A percentile compares a stretch with the other conserved stretches of the same genome.
Conservation (phyloP, 331 rosid species). For the Ulmus americana region DNA sequence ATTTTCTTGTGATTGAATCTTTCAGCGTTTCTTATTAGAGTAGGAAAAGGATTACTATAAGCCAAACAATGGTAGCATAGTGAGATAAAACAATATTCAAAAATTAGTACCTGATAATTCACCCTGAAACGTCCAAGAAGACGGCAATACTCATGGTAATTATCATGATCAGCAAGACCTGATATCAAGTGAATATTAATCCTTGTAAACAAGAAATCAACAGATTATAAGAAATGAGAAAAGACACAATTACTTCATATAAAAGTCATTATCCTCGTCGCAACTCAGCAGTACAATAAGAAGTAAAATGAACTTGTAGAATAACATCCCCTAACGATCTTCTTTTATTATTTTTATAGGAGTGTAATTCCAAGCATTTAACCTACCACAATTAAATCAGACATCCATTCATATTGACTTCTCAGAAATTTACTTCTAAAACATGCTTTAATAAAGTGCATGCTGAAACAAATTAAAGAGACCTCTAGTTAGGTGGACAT, state of each 20-base stretch:
- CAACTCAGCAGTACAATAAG: not conserved
- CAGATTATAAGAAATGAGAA: not conserved
- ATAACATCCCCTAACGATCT: not conserved
- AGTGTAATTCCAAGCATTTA: not conserved
- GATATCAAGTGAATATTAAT: constrained; percentile 28
- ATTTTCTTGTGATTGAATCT: no score
- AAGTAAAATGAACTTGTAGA: not conserved
- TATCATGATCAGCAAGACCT: constrained; percentile 97
- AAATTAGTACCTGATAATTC: constrained; percentile 74
- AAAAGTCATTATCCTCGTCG: no score
- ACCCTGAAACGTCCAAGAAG: constrained; percentile 97
- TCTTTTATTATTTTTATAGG: not conserved
- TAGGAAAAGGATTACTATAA: no score
- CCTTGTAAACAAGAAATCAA: constrained; percentile 22
- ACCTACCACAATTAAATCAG: not conserved
- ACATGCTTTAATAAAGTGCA: not conserved
- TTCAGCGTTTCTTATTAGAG: no score
- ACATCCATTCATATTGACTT: not conserved
- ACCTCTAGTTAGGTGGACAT: no score
- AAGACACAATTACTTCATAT: not conserved
- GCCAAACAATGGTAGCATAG: not conserved
- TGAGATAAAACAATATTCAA: constrained; percentile 1
- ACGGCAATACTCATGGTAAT: constrained; percentile 97
- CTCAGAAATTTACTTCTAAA: not conserved
- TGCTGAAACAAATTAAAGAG: no score